Conservation (phyloP, 2,329 filamentous ascomycete genomes). For the Paraphaeosphaeria minitans region DNA sequence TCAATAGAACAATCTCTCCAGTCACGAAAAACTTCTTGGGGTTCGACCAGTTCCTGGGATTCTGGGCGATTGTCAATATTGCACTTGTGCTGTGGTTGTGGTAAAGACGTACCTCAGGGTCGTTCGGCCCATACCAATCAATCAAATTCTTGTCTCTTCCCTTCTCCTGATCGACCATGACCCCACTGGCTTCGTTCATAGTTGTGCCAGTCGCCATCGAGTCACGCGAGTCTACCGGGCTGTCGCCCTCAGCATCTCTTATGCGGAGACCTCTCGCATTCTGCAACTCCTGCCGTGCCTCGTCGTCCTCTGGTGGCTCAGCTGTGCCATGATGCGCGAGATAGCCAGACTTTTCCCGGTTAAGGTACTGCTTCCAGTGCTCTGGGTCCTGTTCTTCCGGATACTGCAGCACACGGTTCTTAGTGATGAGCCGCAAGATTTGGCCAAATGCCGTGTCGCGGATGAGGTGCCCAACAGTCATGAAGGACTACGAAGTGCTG, state of each 20-base stretch:
- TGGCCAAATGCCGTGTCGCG: conserved; percentile 19
- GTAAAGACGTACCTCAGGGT: conserved; percentile 18
- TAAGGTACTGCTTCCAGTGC: conserved; percentile 9
- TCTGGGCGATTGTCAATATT: conserved; percentile 5
- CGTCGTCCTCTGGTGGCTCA: neutral
- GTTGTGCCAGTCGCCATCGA: neutral
- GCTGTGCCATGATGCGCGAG: conserved; percentile 3
- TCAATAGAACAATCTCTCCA: conserved; percentile 50
- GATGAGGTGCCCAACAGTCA: conserved; percentile 1
- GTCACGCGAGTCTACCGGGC: neutral
- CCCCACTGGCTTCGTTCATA: conserved; percentile 1
- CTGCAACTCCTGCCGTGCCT: neutral
- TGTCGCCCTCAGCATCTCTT: neutral
- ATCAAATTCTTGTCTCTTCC: conserved; percentile 19
- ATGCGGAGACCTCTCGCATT: neutral
- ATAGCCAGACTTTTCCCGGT: neutral
- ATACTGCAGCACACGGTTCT: conserved; percentile 11
- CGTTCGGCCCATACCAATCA: conserved; percentile 42
- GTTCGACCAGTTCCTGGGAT: conserved; percentile 35
- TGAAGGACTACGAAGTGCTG: neutral
- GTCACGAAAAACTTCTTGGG: conserved; percentile 18
- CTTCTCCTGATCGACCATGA: conserved; percentile 1
- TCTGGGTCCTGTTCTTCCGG: conserved; percentile 16
- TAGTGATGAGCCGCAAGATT: conserved; percentile 15
- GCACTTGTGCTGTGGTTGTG: neutral